Base-by-base conservation (phyloP, 441 rosid genomes). In the Gossypium laxum region DNA sequence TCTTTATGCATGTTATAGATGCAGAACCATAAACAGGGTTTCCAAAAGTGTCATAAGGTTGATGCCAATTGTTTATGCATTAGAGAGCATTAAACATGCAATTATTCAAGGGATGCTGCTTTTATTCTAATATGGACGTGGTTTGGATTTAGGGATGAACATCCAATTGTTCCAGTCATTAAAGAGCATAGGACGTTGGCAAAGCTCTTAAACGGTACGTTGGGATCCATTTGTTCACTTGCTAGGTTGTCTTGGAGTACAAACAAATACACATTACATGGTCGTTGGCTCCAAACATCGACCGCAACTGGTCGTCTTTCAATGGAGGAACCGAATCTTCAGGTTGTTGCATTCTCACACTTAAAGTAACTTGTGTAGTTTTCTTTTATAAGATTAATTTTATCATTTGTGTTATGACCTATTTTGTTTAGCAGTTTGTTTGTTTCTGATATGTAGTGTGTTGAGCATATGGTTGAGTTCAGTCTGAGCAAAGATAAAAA, bases 231-330 rank as follows among this genome's bases (percentile, higher is more conserved):
- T 71, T 92, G 95, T 78, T 88, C 98, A 24, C 79, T 88, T 64
- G 90, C 96, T 70, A 91, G 82, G 86, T 88, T 88, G 78, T 83
- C 92, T 69, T 70, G 75, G 73, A 83, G 82, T 74, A 83, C 88
- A 17, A 89, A 90, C 80, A 94, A 87, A 76, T 84, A 90, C 83
- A 86, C 86, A 54, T 73, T 94, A 56, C 97, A 91, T 70, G 98
- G 99, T 52, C 96, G 73, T 77, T 94, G 97, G 99, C 94, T 94
- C 72, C 99, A 94, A 81, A 92, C 99, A 54, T 94, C 99, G 21
- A 92, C 99, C 14, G 92, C 98, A 67, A 94, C 99, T 38, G 99
- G 99, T 62, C 83, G 99, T 60, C 87, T 93, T 80, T 93, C 98
- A 75, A 85, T 88, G 76, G 91, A 84, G 77, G 92, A 90, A 79